phyloP scores from a whole-genome alignment of 257 asterid genomes.

The Coffea eugenioides region DNA sequence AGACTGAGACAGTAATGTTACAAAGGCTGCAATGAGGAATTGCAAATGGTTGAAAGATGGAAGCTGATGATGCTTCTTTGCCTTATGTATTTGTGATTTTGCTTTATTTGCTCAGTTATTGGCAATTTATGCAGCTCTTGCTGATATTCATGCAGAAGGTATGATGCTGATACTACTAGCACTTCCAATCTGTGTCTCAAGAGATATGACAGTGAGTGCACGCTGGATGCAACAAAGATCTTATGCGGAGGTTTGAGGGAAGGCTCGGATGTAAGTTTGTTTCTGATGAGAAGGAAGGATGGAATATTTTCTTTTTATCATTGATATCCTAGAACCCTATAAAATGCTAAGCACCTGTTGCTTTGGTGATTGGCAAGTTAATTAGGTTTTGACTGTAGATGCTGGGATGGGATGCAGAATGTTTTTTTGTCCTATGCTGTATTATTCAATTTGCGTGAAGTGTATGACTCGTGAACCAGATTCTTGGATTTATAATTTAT shows the following conservation, averaged over 20 bases:
- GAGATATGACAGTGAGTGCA: not conserved
- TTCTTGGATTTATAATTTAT: slow-evolving; percentile 15
- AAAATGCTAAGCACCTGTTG: not conserved
- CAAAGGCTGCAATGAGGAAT: too few relatives aligned
- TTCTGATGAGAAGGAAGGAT: not conserved
- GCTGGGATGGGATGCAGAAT: not conserved
- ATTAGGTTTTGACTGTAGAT: not conserved
- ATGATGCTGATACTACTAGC: slow-evolving; percentile 1
- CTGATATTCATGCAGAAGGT: not conserved
- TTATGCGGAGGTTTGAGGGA: not conserved
- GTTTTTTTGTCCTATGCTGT: not conserved
- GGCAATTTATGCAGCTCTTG: not conserved
- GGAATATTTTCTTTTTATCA: not conserved
- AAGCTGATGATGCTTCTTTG: not conserved
- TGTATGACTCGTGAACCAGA: not conserved
- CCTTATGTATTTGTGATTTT: not conserved
- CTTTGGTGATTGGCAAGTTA: not conserved
- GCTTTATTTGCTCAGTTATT: not conserved
- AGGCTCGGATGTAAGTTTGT: too few relatives aligned
- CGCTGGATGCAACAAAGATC: not conserved
- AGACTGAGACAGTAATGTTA: too few relatives aligned
- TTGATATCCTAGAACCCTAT: not conserved
- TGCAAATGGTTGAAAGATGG: too few relatives aligned
- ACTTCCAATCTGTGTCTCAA: not conserved
- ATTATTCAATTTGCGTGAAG: not conserved